Evolutionary conservation across 2,329 filamentous ascomycete species (phyloP).

Genomic region (Fusarium staphyleae): DNA sequence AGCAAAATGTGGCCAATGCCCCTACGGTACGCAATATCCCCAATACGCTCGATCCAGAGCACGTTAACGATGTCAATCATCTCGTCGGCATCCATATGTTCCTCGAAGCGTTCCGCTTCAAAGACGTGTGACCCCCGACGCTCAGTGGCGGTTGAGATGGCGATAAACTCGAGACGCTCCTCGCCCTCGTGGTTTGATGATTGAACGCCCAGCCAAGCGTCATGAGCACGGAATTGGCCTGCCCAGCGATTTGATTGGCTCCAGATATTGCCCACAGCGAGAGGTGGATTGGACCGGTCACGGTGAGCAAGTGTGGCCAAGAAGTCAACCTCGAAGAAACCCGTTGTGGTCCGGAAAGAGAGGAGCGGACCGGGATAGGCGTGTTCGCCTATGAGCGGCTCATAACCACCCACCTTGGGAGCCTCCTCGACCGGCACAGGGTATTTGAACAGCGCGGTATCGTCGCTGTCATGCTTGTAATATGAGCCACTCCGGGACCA

Average conservation of each 20-base stretch:
- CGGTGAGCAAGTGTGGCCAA: slow-evolving; percentile 47
- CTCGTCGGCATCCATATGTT: slow-evolving; percentile 52
- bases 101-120: slow-evolving; percentile 49
- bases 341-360: slow-evolving; percentile 50
- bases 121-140: slow-evolving; percentile 52
- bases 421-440: slow-evolving; percentile 51
- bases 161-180: slow-evolving; percentile 54
- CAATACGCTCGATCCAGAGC: slow-evolving; percentile 55
- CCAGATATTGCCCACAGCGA: slow-evolving; percentile 54
- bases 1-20: slow-evolving; percentile 53
- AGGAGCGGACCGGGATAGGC: slow-evolving; percentile 50
- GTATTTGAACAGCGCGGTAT: slow-evolving; percentile 50
- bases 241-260: slow-evolving; percentile 48
- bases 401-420: slow-evolving; percentile 42
- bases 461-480: slow-evolving; percentile 53
- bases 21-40: slow-evolving; percentile 51
- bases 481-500: slow-evolving; percentile 49
- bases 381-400: slow-evolving; percentile 42
- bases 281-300: slow-evolving; percentile 48
- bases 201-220: slow-evolving; percentile 55
- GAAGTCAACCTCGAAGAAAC: slow-evolving; percentile 52
- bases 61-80: slow-evolving; percentile 56
- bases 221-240: slow-evolving; percentile 54
- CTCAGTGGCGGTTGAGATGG: slow-evolving; percentile 52
- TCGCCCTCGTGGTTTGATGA: slow-evolving; percentile 56